These are phyloP conservation scores for Rubus idaeus DNA, from an alignment of 306 rosid species.

Conservation along the genomic window DNA sequence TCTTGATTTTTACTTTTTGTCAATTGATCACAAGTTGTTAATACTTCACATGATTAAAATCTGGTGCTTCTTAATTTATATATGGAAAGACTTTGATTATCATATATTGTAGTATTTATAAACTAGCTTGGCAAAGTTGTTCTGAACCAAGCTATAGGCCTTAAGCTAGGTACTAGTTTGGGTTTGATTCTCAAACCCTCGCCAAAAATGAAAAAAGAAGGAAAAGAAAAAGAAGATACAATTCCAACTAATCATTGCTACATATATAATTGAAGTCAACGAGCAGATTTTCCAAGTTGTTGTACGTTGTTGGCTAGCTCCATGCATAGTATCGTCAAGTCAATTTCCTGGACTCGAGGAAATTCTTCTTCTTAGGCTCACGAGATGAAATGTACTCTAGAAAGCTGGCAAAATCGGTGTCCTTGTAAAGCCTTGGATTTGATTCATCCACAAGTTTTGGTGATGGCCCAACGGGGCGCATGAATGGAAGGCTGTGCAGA, in stretches of 20 bases:
- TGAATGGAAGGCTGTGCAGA: conserved; percentile 59
- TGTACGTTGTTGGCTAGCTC: not conserved
- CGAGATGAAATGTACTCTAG: conserved; percentile 51
- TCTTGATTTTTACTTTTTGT: too few species aligned
- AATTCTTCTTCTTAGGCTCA: conserved; percentile 64
- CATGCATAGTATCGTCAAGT: conserved; percentile 14
- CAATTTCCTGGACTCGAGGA: conserved; percentile 71
- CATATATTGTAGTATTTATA: not conserved
- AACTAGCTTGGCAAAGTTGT: not conserved
- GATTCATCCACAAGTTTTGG: conserved; percentile 53
- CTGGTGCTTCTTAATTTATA: not conserved
- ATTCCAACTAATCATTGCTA: not conserved
- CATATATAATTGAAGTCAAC: conserved; percentile 10
- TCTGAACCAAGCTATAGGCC: not conserved
- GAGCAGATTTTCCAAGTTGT: conserved; percentile 6
- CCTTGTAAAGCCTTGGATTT: conserved; percentile 67
- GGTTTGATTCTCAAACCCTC: not conserved
- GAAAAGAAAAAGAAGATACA: not conserved
- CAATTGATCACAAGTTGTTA: not conserved
- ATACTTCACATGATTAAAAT: not conserved
- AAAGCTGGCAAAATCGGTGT: conserved; percentile 62
- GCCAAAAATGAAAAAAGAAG: not conserved
- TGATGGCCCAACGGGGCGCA: conserved; percentile 50
- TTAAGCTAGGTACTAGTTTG: not conserved
- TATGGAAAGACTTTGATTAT: not conserved